phyloP scores from a whole-genome alignment of 345 rosid species.

The Salix caprea region DNA sequence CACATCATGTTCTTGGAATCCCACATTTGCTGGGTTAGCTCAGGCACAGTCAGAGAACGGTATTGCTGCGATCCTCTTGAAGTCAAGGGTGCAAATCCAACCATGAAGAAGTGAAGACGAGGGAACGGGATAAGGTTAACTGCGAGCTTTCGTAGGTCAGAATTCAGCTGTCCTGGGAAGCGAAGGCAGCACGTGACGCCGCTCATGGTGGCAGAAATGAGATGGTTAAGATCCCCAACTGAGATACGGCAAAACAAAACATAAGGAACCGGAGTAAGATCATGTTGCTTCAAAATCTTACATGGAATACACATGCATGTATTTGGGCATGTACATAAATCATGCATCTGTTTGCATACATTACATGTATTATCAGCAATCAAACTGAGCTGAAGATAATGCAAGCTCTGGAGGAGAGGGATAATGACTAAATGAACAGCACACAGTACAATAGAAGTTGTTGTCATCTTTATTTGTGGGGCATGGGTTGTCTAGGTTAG shows the following conservation, averaged over 20 bases:
- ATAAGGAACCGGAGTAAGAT: background rate
- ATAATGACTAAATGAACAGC: background rate
- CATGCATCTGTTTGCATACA: background rate
- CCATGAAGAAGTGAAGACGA: slow-evolving; percentile 27
- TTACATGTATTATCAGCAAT: too few relatives aligned
- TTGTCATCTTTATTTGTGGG: background rate
- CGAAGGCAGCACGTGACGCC: slow-evolving; percentile 28
- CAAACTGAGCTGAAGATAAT: background rate
- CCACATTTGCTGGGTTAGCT: slow-evolving; percentile 27
- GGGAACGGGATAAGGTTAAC: slow-evolving; percentile 28
- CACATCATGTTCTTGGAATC: slow-evolving; percentile 29
- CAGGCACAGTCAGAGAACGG: slow-evolving; percentile 25
- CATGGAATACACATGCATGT: background rate
- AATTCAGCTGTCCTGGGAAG: slow-evolving; percentile 26
- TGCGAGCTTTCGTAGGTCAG: slow-evolving; percentile 25
- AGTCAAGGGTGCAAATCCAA: slow-evolving; percentile 25
- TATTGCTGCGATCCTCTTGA: slow-evolving; percentile 28
- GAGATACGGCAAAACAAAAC: background rate
- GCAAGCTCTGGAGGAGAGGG: background rate
- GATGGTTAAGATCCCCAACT: slow-evolving; percentile 29
- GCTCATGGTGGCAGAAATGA: slow-evolving; percentile 28
- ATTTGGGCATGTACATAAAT: background rate
- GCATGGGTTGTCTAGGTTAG: background rate
- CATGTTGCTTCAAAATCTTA: background rate
- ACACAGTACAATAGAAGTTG: background rate